A percentile compares a stretch with the other conserved stretches of the same genome.
Evolutionary conservation across 2,329 filamentous ascomycete species (phyloP).

Genomic region (Ceratocystis cacaofunesta): DNA sequence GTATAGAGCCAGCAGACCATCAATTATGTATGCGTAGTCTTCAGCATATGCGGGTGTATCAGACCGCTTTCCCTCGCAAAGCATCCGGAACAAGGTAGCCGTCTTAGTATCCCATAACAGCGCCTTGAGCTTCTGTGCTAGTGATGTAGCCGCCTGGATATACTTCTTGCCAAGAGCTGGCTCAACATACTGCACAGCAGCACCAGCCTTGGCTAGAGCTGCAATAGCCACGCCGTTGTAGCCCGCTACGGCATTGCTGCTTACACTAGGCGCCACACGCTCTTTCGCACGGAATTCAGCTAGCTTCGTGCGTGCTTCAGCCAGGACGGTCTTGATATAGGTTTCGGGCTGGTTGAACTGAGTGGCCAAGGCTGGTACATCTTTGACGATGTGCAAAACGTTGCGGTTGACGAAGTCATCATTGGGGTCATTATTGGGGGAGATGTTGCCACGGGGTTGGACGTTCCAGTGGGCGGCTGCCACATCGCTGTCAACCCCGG

Average conservation of each 20-base stretch:
- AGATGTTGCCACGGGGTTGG: constrained; percentile 70
- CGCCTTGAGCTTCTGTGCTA: constrained; percentile 55
- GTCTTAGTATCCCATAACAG: constrained; percentile 54
- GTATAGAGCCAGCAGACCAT: constrained; percentile 71
- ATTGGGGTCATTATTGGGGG: constrained; percentile 66
- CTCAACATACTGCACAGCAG: constrained; percentile 48
- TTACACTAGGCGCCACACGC: constrained; percentile 60
- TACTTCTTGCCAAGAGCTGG: constrained; percentile 44
- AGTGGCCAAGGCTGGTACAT: constrained; percentile 51
- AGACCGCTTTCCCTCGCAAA: constrained; percentile 45
- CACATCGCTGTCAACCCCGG: constrained; percentile 45
- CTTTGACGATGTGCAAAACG: constrained; percentile 58
- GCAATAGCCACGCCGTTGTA: constrained; percentile 85
- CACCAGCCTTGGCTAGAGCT: constrained; percentile 61
- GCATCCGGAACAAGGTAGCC: constrained; percentile 58
- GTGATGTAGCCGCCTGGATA: constrained; percentile 48
- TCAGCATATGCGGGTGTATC: constrained; percentile 61
- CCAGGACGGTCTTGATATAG: constrained; percentile 53
- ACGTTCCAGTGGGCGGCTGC: constrained; percentile 77
- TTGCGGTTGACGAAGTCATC: constrained; percentile 95
- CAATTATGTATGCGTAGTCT: constrained; percentile 82
- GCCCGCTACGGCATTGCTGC: constrained; percentile 74
- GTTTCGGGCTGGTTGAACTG: constrained; percentile 59
- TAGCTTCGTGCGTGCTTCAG: constrained; percentile 51
- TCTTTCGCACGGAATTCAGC: constrained; percentile 57